A percentile compares a stretch with the other conserved stretches of the same genome.
These are phyloP conservation scores for Colletotrichum brevisporum DNA, from an alignment of 2,329 filamentous ascomycete genomes.

Conservation along the genomic window DNA sequence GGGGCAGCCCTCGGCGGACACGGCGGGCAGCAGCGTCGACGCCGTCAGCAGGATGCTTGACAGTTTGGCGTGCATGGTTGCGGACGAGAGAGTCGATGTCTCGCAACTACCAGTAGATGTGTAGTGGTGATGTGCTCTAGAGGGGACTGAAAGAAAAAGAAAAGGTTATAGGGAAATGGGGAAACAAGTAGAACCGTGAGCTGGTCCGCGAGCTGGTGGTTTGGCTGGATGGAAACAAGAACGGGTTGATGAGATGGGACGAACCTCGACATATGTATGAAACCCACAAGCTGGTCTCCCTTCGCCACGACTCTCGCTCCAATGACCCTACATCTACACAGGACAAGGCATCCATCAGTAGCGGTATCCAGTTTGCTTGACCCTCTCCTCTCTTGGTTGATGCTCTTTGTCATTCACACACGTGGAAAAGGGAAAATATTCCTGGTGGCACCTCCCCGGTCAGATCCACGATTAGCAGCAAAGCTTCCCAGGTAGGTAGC, in stretches of 20 bases:
- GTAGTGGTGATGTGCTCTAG: background rate
- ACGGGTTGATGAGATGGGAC: conserved; percentile 27
- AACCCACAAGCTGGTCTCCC: background rate
- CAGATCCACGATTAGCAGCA: conserved; percentile 25
- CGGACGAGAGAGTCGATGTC: too few relatives aligned
- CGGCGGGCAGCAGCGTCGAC: conserved; percentile 25
- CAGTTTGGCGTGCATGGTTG: conserved; percentile 36
- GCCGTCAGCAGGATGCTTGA: conserved; percentile 32
- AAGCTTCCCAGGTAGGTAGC: background rate
- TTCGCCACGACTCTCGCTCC: conserved; percentile 9
- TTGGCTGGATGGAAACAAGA: background rate
- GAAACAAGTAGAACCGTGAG: background rate
- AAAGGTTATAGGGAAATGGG: background rate
- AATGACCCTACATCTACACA: background rate
- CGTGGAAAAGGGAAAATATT: background rate
- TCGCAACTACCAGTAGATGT: background rate
- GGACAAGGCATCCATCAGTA: too few relatives aligned
- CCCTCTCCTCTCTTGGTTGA: background rate
- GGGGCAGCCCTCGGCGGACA: conserved; percentile 28
- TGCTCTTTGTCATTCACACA: conserved; percentile 2
- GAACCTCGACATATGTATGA: conserved; percentile 35
- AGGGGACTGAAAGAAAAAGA: background rate
- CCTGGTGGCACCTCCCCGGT: background rate
- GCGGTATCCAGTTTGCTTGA: too few relatives aligned
- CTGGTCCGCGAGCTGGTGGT: background rate